Base-by-base conservation (phyloP, 2,329 filamentous ascomycete species). In the Leptoxyphium fumago region DNA sequence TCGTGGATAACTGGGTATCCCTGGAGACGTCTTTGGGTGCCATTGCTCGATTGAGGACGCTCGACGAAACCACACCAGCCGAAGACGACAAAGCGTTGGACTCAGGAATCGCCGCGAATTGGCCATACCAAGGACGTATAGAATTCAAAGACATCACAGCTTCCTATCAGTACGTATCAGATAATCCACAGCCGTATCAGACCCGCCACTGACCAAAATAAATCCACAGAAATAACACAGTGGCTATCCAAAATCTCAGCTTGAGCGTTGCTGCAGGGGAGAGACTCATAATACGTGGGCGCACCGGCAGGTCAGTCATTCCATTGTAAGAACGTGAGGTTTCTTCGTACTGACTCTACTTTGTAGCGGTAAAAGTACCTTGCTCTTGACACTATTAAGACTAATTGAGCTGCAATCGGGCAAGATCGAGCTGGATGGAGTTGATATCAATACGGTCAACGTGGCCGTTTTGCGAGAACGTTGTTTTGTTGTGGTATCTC, bases 41-140 rank as follows among this genome's bases (percentile, higher is more conserved):
- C 9, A 66, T 79, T 8, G 63, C 69, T 4, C 65, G 75, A 17
- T 65, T 77, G 48, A 73, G 71, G 53, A 64, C 65, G n/a, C 77
- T 77, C 48, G 65, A 63, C 1, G 61, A 63, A 6, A 63, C 61
- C 28, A 65, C 67, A 1, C 52, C 63, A 9, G 62, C 61, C 1
- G 71, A 74, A 49, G 62, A 73, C 40, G 56, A 87, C 58, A 70
- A 74, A 15, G 74, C 79, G 38, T 75, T 68, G 10, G 82, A 80
- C 10, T 59, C 63, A 15, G 67, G 71, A 17, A 74, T 80, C 0
- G 78, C 83, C 0, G 79, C 81, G 1, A 75, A 77, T 1, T 91
- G 85, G 85, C 84, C 85, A 0, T 75, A 74, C 0, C 74, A 82
- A 49, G 85, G 85, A 5, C 69, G 73, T 10, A 70, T 94, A 38